Conservation (phyloP, 1,284 basidiomycete species). For the Naganishia cerealis region DNA sequence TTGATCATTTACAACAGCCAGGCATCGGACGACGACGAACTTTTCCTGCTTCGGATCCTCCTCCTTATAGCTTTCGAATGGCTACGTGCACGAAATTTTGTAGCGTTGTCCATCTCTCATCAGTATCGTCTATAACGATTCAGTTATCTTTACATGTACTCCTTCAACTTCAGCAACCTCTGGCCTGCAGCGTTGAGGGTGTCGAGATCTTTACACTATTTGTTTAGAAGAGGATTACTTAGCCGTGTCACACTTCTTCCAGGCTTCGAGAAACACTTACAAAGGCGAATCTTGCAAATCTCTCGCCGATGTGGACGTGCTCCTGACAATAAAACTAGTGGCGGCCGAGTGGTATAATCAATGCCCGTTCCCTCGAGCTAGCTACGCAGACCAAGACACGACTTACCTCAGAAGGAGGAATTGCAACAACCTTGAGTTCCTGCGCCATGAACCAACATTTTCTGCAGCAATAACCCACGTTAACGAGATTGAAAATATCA, state of each 20-base stretch:
- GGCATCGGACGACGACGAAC: too few species aligned
- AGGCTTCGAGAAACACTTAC: slow-evolving; percentile 39
- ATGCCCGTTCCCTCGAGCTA: slow-evolving; percentile 9
- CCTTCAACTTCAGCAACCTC: slow-evolving; percentile 69
- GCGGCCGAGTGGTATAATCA: not conserved
- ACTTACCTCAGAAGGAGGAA: slow-evolving; percentile 83
- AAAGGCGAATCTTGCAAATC: slow-evolving; percentile 83
- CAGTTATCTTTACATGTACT: slow-evolving; percentile 58
- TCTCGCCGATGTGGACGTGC: slow-evolving; percentile 79
- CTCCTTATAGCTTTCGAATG: too few species aligned
- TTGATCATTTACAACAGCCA: too few species aligned
- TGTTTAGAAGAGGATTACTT: not conserved
- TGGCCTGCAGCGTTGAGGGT: slow-evolving; percentile 75
- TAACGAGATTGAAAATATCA: not conserved
- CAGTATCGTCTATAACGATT: not conserved
- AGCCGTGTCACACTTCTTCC: not conserved
- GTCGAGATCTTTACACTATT: slow-evolving; percentile 77
- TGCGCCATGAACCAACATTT: slow-evolving; percentile 88
- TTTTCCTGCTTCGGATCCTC: too few species aligned
- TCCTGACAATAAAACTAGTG: slow-evolving; percentile 82
- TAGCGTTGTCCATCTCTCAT: slow-evolving; percentile 18
- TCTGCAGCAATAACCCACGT: slow-evolving; percentile 51
- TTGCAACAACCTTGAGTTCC: slow-evolving; percentile 83
- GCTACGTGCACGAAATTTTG: too few species aligned
- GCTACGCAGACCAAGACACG: slow-evolving; percentile 2